Evolutionary conservation across 768 basidiomycete genomes (phyloP).

Genomic region (Calocybe gangraenosa): DNA sequence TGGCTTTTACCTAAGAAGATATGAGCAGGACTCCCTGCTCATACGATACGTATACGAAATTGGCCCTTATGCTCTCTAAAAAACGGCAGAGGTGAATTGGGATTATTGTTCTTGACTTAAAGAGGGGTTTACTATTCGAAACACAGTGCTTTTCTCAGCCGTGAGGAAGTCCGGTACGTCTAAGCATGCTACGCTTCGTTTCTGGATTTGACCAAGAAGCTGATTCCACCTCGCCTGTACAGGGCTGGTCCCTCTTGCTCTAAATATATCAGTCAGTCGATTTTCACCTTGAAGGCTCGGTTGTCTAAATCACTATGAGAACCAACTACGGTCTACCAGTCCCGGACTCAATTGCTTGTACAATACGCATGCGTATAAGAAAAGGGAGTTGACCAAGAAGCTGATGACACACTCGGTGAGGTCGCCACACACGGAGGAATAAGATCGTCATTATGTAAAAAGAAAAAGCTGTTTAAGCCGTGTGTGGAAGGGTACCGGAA

Average conservation of each 20-base stretch:
- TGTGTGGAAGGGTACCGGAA: background rate
- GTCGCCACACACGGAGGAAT: constrained; percentile 7
- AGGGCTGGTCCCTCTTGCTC: no score
- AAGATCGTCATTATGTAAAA: background rate
- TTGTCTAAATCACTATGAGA: no score
- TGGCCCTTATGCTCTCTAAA: constrained; percentile 4
- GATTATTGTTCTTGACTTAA: no score
- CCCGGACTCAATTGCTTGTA: no score
- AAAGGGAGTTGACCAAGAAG: no score
- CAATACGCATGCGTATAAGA: no score
- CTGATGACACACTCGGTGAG: no score
- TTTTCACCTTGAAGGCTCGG: no score
- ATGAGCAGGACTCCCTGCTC: background rate
- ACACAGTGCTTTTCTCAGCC: constrained; percentile 11
- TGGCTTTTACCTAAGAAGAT: background rate
- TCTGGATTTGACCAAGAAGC: constrained; percentile 5
- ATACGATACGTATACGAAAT: background rate
- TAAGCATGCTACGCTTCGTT: background rate
- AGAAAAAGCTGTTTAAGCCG: background rate
- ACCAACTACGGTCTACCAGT: no score
- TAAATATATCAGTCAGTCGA: no score
- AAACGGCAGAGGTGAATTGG: no score
- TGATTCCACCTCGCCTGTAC: no score
- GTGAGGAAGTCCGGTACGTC: constrained; percentile 10
- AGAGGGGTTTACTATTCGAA: constrained; percentile 9